Conservation (phyloP, 805 yeast species). For the Candida succiphila region DNA sequence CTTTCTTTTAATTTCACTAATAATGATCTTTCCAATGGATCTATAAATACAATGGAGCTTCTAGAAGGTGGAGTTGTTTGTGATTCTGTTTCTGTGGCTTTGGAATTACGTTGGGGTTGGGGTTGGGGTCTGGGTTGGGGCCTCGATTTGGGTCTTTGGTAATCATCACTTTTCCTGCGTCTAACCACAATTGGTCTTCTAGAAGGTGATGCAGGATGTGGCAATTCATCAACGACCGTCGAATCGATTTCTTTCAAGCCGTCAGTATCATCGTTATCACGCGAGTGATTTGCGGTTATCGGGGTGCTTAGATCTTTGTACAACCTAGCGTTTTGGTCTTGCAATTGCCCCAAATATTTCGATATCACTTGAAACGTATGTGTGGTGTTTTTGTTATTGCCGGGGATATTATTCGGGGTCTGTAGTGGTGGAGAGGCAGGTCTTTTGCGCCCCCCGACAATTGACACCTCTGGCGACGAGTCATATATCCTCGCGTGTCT, state of each 20-base stretch:
- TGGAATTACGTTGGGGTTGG: not conserved
- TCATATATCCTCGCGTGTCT: too few relatives aligned
- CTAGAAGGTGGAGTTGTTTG: not conserved
- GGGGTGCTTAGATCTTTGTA: not conserved
- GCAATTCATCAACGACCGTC: too few relatives aligned
- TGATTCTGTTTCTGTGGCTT: not conserved
- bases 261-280: too few relatives aligned
- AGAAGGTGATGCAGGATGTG: too few relatives aligned
- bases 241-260: too few relatives aligned
- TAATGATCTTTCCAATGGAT: constrained; percentile 23
- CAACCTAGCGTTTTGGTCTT: not conserved
- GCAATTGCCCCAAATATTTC: not conserved
- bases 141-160: too few relatives aligned
- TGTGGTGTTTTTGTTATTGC: not conserved
- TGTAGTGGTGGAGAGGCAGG: not conserved
- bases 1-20: constrained; percentile 21
- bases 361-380: not conserved
- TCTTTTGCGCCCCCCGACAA: not conserved
- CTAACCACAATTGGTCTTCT: too few relatives aligned
- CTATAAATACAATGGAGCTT: constrained; percentile 9
- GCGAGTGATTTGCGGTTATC: too few relatives aligned
- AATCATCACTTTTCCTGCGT: too few relatives aligned
- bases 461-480: constrained; percentile 1
- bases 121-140: not conserved
- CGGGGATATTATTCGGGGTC: not conserved